Evolutionary conservation across 1,284 basidiomycete species (phyloP).

Genomic region (Papiliotrema flavescens): DNA sequence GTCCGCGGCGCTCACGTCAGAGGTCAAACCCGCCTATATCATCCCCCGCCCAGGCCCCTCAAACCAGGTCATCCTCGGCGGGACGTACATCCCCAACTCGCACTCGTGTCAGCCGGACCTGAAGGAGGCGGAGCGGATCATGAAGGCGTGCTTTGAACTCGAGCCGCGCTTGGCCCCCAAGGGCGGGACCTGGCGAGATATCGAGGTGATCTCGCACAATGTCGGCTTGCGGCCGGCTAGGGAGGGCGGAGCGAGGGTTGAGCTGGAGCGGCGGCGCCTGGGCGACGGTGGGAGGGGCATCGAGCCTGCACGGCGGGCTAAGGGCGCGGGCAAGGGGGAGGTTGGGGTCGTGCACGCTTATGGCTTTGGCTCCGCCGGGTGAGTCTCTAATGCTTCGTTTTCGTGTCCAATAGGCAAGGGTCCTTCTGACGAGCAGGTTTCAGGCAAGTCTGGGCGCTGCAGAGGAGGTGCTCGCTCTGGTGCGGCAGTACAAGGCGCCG

Average conservation of each 20-base stretch:
- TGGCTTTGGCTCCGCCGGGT: constrained; percentile 52
- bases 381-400: too few species aligned
- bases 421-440: not conserved
- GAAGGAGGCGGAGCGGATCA: constrained; percentile 39
- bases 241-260: constrained; percentile 64
- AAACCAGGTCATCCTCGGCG: constrained; percentile 43
- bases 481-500: not conserved
- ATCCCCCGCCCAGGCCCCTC: constrained; percentile 49
- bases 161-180: constrained; percentile 42
- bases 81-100: constrained; percentile 39
- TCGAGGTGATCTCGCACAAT: constrained; percentile 58
- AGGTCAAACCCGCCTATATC: constrained; percentile 35
- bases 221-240: constrained; percentile 70
- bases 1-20: not conserved
- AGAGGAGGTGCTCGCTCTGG: not conserved
- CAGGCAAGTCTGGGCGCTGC: not conserved
- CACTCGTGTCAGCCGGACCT: constrained; percentile 38
- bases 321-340: constrained; percentile 23
- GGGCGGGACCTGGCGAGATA: constrained; percentile 40
- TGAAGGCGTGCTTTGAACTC: constrained; percentile 41
- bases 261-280: constrained; percentile 56
- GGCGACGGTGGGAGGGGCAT: constrained; percentile 27
- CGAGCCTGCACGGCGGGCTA: not conserved
- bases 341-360: constrained; percentile 67
- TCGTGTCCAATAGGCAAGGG: not conserved